phyloP scores from a whole-genome alignment of 768 basidiomycete genomes.

The Pulveroboletus sp. region DNA sequence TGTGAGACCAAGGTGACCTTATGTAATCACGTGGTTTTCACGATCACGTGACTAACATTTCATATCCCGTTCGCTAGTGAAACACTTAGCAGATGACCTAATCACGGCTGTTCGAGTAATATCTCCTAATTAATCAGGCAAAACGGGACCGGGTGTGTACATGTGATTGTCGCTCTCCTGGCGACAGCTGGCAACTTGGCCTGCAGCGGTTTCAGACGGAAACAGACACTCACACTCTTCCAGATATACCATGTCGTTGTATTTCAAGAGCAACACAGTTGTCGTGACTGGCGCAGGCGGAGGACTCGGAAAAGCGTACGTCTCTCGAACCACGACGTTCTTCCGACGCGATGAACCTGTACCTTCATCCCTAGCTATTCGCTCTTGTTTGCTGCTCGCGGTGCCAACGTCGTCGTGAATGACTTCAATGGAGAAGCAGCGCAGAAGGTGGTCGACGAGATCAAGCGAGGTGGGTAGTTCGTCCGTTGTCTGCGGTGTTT shows the following conservation, averaged over 20 bases:
- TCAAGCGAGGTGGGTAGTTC: slow-evolving; percentile 57
- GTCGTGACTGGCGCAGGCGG: slow-evolving; percentile 95
- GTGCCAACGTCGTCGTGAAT: slow-evolving; percentile 93
- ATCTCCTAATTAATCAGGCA: too few relatives aligned
- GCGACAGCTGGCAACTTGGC: too few relatives aligned
- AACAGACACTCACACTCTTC: not conserved
- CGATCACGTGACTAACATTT: too few relatives aligned
- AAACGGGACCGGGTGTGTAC: not conserved
- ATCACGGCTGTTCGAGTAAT: too few relatives aligned
- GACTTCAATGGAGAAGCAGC: slow-evolving; percentile 87
- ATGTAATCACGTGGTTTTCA: too few relatives aligned
- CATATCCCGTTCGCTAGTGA: too few relatives aligned
- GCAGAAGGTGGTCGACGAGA: slow-evolving; percentile 88
- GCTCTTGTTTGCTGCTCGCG: slow-evolving; percentile 84
- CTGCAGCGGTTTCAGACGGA: too few relatives aligned
- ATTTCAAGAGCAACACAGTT: slow-evolving; percentile 87
- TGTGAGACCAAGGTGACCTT: too few relatives aligned
- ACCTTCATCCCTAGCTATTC: slow-evolving; percentile 60
- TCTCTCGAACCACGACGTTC: slow-evolving; percentile 8
- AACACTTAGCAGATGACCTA: too few relatives aligned
- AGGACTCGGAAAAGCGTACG: slow-evolving; percentile 88
- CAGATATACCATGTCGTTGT: slow-evolving; percentile 39
- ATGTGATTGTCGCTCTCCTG: slow-evolving; percentile 9
- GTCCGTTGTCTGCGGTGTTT: not conserved
- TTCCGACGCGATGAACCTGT: not conserved